phyloP scores from a whole-genome alignment of 164 flowering plant genomes.

The Vitis amurensis region DNA sequence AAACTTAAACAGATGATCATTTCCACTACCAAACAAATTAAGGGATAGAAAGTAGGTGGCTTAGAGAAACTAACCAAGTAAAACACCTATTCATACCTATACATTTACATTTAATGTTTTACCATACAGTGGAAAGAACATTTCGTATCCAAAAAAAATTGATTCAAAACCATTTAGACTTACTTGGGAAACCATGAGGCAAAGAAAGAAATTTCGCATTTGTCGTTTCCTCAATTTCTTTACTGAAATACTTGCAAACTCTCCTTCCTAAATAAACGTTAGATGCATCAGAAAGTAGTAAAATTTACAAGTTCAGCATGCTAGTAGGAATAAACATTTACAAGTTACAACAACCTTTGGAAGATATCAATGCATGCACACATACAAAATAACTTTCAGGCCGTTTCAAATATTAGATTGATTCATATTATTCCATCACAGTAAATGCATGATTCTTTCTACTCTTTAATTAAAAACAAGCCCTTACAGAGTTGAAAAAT shows the following conservation, averaged over 20 bases:
- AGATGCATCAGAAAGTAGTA: neutral
- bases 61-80: neutral
- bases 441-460: neutral
- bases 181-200: slow-evolving; percentile 97
- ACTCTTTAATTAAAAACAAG: neutral
- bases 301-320: neutral
- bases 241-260: slow-evolving; percentile 70
- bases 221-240: slow-evolving; percentile 82
- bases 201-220: slow-evolving; percentile 86
- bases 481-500: neutral
- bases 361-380: neutral
- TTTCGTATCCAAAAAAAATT: too few species aligned
- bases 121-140: neutral
- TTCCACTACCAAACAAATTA: neutral
- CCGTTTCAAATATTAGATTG: neutral
- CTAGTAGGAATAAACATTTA: neutral
- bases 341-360: neutral
- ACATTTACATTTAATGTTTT: neutral
- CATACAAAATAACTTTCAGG: neutral
- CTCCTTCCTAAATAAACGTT: slow-evolving; percentile 68
- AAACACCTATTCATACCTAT: neutral
- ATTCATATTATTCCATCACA: neutral
- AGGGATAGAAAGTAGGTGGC: neutral
- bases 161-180: slow-evolving; percentile 10
- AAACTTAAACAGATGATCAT: too few species aligned